Base-by-base conservation (phyloP, 306 rosid genomes). In the Quercus wislizeni region DNA sequence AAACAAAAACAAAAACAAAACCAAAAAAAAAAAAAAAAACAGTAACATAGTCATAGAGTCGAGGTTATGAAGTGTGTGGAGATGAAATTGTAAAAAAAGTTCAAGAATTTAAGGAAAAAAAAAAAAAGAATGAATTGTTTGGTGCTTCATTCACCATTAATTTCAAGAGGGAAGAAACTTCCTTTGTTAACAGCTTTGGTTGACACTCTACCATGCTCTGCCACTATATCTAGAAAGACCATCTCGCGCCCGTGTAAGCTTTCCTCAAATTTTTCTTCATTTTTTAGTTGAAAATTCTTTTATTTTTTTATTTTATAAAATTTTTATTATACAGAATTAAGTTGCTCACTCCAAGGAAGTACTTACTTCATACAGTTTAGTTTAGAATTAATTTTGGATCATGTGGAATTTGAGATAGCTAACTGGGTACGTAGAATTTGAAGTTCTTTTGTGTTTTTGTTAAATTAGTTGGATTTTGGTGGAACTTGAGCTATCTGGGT, bases 111-210 rank as follows among this genome's bases (percentile, higher is more conserved):
- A 11, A 49, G 5, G 1, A 43, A 43, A 7, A 3, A 12, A 0
- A 0, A 27, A 62, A 20, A 67, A 75, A 81, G 15, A 73, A 94
- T 94, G 99, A 86, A 83, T 78, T 93, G 92, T 15, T 85, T 92
- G 78, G 88, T 85, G 82, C 79, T 83, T 85, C 90, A 70, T 8
- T 67, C 88, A 59, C 92, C 89, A 41, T 78, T 85, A 78, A 55
- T 90, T 86, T 79, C 97, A 52, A 90, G 89, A 84, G 89, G 74
- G 74, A 93, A 74, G 72, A 84, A 93, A 81, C 90, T 91, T 86
- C 94, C 96, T 74, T 82, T 84, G 79, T 82, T 89, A 68, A 7
- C 46, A 41, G 83, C 87, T 62, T 79, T 82, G 72, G 83, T 85
- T 17, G 93, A 85, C 69, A 38, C 93, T 65, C 79, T 90, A 70